Percentiles rank a stretch among this genome's conserved stretches.
Evolutionary conservation across 176 grass and related monocot genomes (phyloP).

Genomic region (Zizania latifolia): DNA sequence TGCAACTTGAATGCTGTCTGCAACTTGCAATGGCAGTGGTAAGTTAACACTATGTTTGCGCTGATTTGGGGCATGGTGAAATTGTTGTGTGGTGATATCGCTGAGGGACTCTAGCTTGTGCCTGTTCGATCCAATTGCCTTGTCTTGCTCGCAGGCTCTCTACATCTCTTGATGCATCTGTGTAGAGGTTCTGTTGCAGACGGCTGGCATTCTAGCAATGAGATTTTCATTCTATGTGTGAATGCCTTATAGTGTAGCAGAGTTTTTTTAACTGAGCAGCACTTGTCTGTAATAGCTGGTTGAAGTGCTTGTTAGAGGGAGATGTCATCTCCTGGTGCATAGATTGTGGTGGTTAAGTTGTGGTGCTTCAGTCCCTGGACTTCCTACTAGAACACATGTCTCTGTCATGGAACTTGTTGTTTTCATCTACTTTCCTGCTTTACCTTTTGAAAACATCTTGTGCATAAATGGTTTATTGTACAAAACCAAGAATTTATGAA

Average conservation of each 20-base stretch:
- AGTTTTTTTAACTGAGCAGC: background rate
- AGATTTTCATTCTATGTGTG: background rate
- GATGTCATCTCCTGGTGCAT: background rate
- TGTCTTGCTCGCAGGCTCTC: background rate
- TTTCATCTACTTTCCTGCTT: conserved; percentile 19
- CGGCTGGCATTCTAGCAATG: background rate
- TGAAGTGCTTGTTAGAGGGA: background rate
- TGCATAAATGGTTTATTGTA: background rate
- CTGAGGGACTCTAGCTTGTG: background rate
- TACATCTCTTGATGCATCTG: background rate
- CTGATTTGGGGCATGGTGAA: background rate
- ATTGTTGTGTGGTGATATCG: background rate
- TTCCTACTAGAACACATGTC: background rate
- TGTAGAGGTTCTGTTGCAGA: background rate
- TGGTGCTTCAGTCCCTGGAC: background rate
- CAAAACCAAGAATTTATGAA: background rate
- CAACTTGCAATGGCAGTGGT: background rate
- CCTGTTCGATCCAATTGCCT: background rate
- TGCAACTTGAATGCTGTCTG: background rate
- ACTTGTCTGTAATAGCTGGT: background rate
- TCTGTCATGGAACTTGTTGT: conserved; percentile 9
- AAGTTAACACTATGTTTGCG: background rate
- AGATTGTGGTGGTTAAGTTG: background rate
- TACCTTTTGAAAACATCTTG: background rate
- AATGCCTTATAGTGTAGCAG: background rate